Evolutionary conservation across 2,329 filamentous ascomycete species (phyloP), one percentile per base, ranked within the genome.

Genomic region (Ciborinia camelliae): DNA sequence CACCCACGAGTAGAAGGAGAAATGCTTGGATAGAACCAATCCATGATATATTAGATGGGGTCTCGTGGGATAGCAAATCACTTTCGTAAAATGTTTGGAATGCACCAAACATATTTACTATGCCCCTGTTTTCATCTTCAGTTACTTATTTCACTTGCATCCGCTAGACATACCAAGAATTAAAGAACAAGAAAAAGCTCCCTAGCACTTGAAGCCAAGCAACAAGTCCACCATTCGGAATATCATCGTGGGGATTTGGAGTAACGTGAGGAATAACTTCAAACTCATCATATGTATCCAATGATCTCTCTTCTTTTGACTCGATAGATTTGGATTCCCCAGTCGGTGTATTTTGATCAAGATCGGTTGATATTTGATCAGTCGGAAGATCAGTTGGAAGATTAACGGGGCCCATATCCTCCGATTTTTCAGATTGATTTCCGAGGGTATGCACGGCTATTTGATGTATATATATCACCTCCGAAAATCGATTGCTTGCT

Each of bases 171-270:
- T 39, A 65, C 79, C 84, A 86, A 0, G 83, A 83, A 68, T 81
- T 84, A 71, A 85, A 82, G 67, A 84, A 82, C 51, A 85, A 77
- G 50, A 82, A 73, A 70, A 83, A 83, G 3, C 76, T 79, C 20
- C 83, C 76, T 2, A 78, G 77, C 3, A 82, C 82, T 69, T 86
- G 84, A 0, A 78, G 74, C 84, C 84, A 86, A 26, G 84, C 84
- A 37, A 76, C 71, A 35, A 81, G 70, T 1, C 84, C 84, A 9
- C 84, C 84, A 63, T 86, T 73, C 10, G 76, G 73, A 35, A 62
- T 62, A 41, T 39, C 60, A 30, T 39, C 26, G 9, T 45, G 26
- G 4, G 39, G 26, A 57, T 45, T 57, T 30, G 54, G 39, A 5
- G 37, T 14, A 28, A 52, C 47, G 4, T 28, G 47, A 54, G 48